Base-by-base conservation (phyloP, 345 rosid species). In the Moringa oleifera region DNA sequence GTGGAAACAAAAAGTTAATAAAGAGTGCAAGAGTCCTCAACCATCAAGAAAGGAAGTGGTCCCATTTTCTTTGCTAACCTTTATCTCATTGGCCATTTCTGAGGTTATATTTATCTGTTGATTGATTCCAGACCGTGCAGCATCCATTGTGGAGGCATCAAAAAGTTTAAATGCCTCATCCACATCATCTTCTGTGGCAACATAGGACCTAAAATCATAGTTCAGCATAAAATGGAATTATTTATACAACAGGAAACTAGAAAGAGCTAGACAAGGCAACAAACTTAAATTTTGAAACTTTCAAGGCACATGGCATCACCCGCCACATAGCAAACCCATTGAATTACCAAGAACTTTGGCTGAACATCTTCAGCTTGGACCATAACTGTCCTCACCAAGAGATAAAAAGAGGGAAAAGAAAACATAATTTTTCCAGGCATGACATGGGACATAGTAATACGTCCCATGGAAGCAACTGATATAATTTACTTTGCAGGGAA, bases 71-170 rank as follows among this genome's bases (percentile, higher is more conserved):
- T 22, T 41, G 10, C 49, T 62, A 74, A 88, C 99, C 97, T 86
- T 91, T 20, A 90, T 94, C 70, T 87, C 90, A 36, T 71, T 84
- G n/a, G 86, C 88, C 83, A 84, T 84, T 56, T 90, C 99, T 8
- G 85, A 76, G 10, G 92, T 85, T 61, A 85, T 75, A 71, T 90
- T 86, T 31, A 94, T 74, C 73, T 86, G 95, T 71, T 88, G 95
- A 74, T 85, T 90, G 68, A 94, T 88, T 68, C 99, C 97, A 51
- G 96, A 94, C 15, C 90, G 79, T 61, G 97, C 97, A 16, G 97
- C 97, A 73, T 94, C 99, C 83, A 94, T 82, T n/a, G 99, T 90
- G 65, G 99, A 85, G 59, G 89, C 86, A 66, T 83, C 89, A 68
- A 88, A 90, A 70, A 90, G 96, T 37, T 88, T 88, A 57, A 85